These are phyloP conservation scores for Isabelozyma gotoi DNA, from an alignment of 805 yeast species.

Conservation along the genomic window DNA sequence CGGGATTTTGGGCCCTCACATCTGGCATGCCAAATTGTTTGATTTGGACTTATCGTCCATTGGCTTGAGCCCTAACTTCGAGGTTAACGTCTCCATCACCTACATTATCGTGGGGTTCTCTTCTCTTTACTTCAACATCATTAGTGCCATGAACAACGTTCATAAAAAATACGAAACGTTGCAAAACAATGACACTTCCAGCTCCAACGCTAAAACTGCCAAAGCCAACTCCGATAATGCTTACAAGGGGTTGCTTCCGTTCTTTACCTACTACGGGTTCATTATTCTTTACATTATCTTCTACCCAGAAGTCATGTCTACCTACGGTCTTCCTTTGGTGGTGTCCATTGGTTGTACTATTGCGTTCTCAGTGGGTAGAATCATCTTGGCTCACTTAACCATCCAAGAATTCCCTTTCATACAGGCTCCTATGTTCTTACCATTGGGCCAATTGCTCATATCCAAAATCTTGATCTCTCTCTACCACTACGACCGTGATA, in stretches of 20 bases:
- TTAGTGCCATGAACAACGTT: conserved; percentile 66
- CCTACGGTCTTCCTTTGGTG: conserved; percentile 54
- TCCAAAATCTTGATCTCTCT: conserved; percentile 33
- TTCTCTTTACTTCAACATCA: conserved; percentile 62
- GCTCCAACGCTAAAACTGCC: conserved; percentile 22
- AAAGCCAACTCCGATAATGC: conserved; percentile 42
- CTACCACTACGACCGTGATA: conserved; percentile 38
- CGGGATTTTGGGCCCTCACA: conserved; percentile 65
- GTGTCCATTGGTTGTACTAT: conserved; percentile 71
- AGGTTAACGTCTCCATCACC: conserved; percentile 40
- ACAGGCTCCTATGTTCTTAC: conserved; percentile 70
- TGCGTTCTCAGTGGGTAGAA: conserved; percentile 89
- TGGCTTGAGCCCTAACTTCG: conserved; percentile 22
- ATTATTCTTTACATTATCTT: conserved; percentile 47
- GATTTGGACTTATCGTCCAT: conserved; percentile 37
- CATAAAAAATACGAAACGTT: conserved; percentile 38
- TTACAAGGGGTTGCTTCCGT: conserved; percentile 63
- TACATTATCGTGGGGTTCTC: conserved; percentile 53
- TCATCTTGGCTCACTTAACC: conserved; percentile 84
- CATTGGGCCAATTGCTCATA: conserved; percentile 48
- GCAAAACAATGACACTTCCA: conserved; percentile 9
- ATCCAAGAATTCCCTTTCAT: conserved; percentile 71
- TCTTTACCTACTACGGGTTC: conserved; percentile 51
- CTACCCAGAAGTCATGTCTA: conserved; percentile 51
- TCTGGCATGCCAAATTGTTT: conserved; percentile 56